Base-by-base conservation (phyloP, 345 rosid genomes). In the Trapa bicornis region DNA sequence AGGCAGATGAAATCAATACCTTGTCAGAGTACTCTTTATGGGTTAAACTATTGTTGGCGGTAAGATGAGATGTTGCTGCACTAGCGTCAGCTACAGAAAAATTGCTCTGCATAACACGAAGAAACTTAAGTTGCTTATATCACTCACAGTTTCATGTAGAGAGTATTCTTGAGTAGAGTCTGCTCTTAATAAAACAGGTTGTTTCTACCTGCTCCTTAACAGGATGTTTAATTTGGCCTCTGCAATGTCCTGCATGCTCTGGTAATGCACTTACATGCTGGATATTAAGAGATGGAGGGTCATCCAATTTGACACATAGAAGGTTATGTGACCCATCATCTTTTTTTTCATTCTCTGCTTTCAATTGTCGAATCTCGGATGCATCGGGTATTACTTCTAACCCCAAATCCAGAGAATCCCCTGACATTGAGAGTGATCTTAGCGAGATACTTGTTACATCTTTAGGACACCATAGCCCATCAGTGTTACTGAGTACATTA, bases 401-500 rank as follows among this genome's bases (percentile, higher is more conserved):
- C 50, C 77, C 86, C 70, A 84, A 64, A 73, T 72, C 76, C 67
- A 84, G 82, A 37, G 85, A 79, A 72, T 76, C 89, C 68, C 71
- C 66, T 66, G 71, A 62, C 37, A 79, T 17, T 45, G 86, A 80
- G 70, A 87, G 79, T 67, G 85, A 69, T 69, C 83, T 87, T 57
- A 65, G 75, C n/a, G 85, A 83, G 70, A 78, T 77, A 75, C 65
- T 80, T 45, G 79, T 75, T 64, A 73, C 79, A 79, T 84, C 86
- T 82, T 86, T 86, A 54, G 91, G 78, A 70, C 89, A 71, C 97
- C 99, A 91, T 66, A 89, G 78, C 78, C 84, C 94, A 77, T 86
- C 87, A 71, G 84, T 80, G 72, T 68, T 57, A 62, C 71, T 85
- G 82, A 89, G 85, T 80, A 65, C 89, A 80, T 81, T 74, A 67